Conservation (phyloP, 441 rosid genomes). For the Populus tomentosa region DNA sequence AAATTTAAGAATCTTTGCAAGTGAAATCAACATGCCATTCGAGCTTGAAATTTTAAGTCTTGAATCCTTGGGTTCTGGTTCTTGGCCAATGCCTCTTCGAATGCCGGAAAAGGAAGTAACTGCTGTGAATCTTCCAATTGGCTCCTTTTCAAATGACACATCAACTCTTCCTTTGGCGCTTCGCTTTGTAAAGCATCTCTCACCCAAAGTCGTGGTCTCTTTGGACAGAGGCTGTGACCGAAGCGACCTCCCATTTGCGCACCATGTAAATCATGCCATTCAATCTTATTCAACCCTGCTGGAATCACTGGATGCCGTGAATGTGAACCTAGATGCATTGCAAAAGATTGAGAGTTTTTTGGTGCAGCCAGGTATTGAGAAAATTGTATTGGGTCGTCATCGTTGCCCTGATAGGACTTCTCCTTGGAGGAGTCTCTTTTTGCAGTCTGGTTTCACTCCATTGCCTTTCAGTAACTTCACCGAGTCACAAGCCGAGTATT, state of each 20-base stretch:
- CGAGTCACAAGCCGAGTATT: constrained; percentile 62
- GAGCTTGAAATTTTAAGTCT: constrained; percentile 51
- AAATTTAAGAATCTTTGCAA: constrained; percentile 47
- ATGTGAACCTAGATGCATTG: constrained; percentile 36
- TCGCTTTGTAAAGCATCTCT: constrained; percentile 53
- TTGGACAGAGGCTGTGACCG: constrained; percentile 50
- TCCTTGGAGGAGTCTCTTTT: constrained; percentile 39
- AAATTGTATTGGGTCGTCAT: constrained; percentile 42
- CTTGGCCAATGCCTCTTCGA: constrained; percentile 31
- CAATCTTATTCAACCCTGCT: constrained; percentile 44
- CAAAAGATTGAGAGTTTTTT: constrained; percentile 58
- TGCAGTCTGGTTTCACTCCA: constrained; percentile 51
- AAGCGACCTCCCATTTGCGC: constrained; percentile 49
- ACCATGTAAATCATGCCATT: constrained; percentile 45
- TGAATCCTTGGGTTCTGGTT: constrained; percentile 38
- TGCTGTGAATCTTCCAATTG: constrained; percentile 59
- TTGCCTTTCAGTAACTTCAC: constrained; percentile 56
- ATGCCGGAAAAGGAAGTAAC: constrained; percentile 36
- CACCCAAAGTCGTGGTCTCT: constrained; percentile 56
- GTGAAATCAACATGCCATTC: constrained; percentile 42
- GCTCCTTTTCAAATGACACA: constrained; percentile 40
- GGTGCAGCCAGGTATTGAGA: constrained; percentile 51
- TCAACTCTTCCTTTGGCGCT: constrained; percentile 37
- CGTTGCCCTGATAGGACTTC: constrained; percentile 33
- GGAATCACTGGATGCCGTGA: constrained; percentile 63